Evolutionary conservation across 257 asterid species (phyloP), one percentile per base, ranked within the genome.

Genomic region (Anisodus tanguticus): DNA sequence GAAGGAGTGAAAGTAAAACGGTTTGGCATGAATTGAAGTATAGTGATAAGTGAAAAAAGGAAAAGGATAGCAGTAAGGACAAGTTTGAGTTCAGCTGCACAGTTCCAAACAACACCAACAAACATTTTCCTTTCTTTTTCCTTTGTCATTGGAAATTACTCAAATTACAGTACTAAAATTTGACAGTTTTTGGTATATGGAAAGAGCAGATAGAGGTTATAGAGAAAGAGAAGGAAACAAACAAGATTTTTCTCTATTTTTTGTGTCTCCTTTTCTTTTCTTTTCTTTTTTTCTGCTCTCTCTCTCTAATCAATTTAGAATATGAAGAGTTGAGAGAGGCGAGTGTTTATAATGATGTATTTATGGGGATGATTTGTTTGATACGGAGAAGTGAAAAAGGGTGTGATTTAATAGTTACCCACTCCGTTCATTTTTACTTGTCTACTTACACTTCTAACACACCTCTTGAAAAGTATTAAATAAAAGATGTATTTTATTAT

Each of bases 51-150:
- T 49, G 97, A 90, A 78, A 90, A 91, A n/a, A 94, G 90, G 82
- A 92, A 83, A 74, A 94, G 90, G 7, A 94, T 88, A 67, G 94
- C 95, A 39, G 92, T 90, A 79, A 91, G 92, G 3, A 92, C 79
- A 69, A 90, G 88, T 53, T 91, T 93, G 39, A 92, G 91, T 87
- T 93, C 97, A 64, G 94, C 91, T 4, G 93, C 97, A 86, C 95
- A 94, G 35, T 90, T 92, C 93, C 93, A 94, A 0, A 89, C 91
- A 6, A 92, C 87, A 7, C 98, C 98, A 7, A 91, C 95, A 9
- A 93, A 85, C 93, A 91, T 90, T 80, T 86, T 90, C 87, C 84
- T 83, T 37, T 90, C 92, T 72, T 87, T 88, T 22, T 88, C 90
- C 74, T 86, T 86, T 22, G 69, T 87, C 62, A 57, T 53, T 55